Base-by-base conservation (phyloP, 163 green algal species). In the Volvox carteri region DNA sequence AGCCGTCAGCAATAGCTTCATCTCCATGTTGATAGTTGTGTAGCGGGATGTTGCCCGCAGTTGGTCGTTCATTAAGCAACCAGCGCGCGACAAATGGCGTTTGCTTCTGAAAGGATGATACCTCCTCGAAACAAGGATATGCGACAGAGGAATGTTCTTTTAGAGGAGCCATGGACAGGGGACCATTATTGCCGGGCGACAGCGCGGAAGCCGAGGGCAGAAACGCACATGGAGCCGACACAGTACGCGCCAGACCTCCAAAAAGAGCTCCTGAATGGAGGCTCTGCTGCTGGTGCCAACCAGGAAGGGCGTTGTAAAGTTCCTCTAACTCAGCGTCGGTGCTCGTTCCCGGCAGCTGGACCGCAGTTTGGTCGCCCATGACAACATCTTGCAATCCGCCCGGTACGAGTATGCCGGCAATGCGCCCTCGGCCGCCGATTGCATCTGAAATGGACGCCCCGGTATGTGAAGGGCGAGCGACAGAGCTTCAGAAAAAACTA, bases 201-300 rank as follows among this genome's bases (percentile, higher is more conserved):
- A 18, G 35, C 30, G 3, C 30, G 9, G 67, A 76, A 23, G 67
- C 67, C 3, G 67, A 46, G 7, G 39, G 72, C 2, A 83, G 9
- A 46, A 83, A 83, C 4, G 74, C 74, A 48, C 74, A 67, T 30
- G 74, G 76, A 2, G 76, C 76, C 2, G 48, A 70, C 41, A 84
- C 76, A 21, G 76, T 84, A 23, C 76, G 76, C 1, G 35, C 3
- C 1, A 70, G 33, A 30, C 73, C 73, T 41, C 73, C 73, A 1
- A 81, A 11, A 0, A 81, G 42, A 12, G 25, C 70, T 9, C 28
- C 44, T 1, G 73, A 28, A 23, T 81, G 73, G 14, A 25, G 12
- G 12, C 39, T n/a, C 25, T 65, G 73, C 44, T 81, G 73, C 25
- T 81, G 73, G 73, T 81, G 73, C 44, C 73, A 62, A n/a, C 44